Percentiles rank a stretch among this genome's conserved stretches.
Conservation (phyloP, 192 early-diverging fungal species). For the Anaeromyces robustus region DNA sequence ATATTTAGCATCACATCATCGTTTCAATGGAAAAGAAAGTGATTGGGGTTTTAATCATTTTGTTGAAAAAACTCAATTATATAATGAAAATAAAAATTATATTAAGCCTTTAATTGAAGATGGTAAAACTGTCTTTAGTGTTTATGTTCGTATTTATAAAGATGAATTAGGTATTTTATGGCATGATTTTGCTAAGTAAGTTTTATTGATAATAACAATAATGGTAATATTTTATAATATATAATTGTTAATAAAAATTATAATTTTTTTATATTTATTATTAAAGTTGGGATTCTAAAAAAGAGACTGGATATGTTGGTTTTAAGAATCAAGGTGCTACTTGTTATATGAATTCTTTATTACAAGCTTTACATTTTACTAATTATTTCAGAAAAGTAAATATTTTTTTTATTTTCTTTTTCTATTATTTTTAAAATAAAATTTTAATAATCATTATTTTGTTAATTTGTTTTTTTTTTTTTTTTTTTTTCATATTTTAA, state of each 20-base stretch:
- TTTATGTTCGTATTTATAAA: slow-evolving; percentile 50
- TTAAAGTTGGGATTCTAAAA: slow-evolving; percentile 60
- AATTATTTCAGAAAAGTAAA: slow-evolving; percentile 84
- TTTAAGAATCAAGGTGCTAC: slow-evolving; percentile 96
- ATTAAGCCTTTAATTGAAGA: slow-evolving; percentile 48
- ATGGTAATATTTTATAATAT: neutral
- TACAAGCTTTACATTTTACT: slow-evolving; percentile 90
- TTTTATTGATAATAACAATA: neutral
- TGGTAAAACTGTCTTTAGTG: slow-evolving; percentile 17
- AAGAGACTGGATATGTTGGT: slow-evolving; percentile 79
- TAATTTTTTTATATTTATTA: too few relatives aligned
- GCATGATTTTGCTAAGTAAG: slow-evolving; percentile 80
- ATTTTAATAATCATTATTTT: neutral
- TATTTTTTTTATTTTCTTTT: neutral
- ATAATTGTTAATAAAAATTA: neutral
- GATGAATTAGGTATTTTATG: slow-evolving; percentile 86
- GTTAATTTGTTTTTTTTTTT: neutral
- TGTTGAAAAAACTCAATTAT: slow-evolving; percentile 30
- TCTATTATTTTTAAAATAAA: too few relatives aligned
- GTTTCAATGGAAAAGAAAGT: slow-evolving; percentile 60
- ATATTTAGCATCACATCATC: slow-evolving; percentile 48
- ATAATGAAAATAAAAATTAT: slow-evolving; percentile 12
- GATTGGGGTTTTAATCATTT: slow-evolving; percentile 95
- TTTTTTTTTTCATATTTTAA: neutral
- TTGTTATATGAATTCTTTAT: slow-evolving; percentile 96